Evolutionary conservation across 306 rosid species (phyloP).

Genomic region (Astragalus glycyphyllos): DNA sequence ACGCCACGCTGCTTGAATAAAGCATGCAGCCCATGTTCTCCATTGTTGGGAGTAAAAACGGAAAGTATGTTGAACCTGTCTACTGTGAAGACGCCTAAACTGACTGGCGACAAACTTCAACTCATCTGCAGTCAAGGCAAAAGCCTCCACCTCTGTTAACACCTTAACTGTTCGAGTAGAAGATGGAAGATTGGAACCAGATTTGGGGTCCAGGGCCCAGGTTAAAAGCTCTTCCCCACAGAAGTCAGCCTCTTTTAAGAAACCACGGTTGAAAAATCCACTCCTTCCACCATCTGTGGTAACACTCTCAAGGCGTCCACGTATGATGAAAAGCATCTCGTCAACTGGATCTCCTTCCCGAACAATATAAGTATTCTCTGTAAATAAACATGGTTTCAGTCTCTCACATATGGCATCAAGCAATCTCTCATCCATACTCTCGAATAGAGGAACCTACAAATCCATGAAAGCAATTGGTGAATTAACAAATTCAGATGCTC

Average conservation of each 20-base stretch:
- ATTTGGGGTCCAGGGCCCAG: conserved; percentile 98
- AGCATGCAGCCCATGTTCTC: conserved; percentile 99
- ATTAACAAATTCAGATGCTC: conserved; percentile 41
- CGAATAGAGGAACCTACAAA: conserved; percentile 91
- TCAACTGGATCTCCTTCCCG: conserved; percentile 99
- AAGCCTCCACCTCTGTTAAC: conserved; percentile 88
- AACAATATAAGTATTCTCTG: conserved; percentile 85
- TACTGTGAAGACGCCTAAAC: conserved; percentile 96
- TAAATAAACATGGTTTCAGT: conserved; percentile 84
- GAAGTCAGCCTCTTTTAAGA: conserved; percentile 86
- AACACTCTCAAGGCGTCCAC: conserved; percentile 97
- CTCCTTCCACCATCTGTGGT: conserved; percentile 98
- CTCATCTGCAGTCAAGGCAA: conserved; percentile 90
- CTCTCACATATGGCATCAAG: conserved; percentile 99
- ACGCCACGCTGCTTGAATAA: conserved; percentile 99
- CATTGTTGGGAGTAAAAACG: conserved; percentile 98
- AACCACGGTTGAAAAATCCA: conserved; percentile 90
- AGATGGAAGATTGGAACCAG: conserved; percentile 92
- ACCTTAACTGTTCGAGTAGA: conserved; percentile 93
- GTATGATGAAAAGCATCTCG: conserved; percentile 96
- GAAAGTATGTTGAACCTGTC: conserved; percentile 98
- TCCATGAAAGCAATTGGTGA: conserved; percentile 43
- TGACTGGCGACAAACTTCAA: conserved; percentile 95
- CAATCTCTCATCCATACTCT: conserved; percentile 94
- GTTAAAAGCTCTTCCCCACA: conserved; percentile 99